These are phyloP conservation scores for Pythium rishiriense DNA, from an alignment of 352 stramenopile genomes.

Conservation along the genomic window DNA sequence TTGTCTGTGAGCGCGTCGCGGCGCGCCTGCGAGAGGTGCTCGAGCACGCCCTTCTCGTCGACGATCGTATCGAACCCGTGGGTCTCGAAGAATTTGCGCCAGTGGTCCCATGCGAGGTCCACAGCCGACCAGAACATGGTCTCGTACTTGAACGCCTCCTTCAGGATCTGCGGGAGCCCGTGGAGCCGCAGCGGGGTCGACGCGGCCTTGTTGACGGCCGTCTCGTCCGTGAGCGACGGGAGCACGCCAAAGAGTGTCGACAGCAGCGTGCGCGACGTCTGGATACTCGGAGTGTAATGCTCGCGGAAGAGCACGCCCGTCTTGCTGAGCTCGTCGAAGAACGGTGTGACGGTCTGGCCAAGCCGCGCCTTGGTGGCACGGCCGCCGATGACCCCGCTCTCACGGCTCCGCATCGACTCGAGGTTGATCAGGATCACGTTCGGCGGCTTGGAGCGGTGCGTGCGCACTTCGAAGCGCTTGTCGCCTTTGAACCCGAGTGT, in stretches of 20 bases:
- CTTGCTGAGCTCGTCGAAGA: constrained; percentile 12
- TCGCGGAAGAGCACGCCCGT: constrained; percentile 12
- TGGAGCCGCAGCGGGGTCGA: neutral
- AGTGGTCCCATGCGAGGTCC: constrained; percentile 20
- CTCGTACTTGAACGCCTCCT: constrained; percentile 9
- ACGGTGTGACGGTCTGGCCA: constrained; percentile 18
- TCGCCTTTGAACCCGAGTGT: constrained; percentile 17
- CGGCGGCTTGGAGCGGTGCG: neutral
- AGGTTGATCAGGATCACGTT: constrained; percentile 22
- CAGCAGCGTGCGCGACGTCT: constrained; percentile 20
- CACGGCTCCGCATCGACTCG: constrained; percentile 18
- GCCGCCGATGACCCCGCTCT: constrained; percentile 18
- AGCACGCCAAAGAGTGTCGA: constrained; percentile 14
- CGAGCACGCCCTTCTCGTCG: constrained; percentile 3
- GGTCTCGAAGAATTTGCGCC: constrained; percentile 5
- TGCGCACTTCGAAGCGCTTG: constrained; percentile 12
- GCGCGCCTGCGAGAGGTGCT: neutral
- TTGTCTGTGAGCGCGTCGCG: constrained; percentile 4
- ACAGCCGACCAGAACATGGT: constrained; percentile 17
- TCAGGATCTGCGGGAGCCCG: constrained; percentile 18
- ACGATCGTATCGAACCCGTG: constrained; percentile 19
- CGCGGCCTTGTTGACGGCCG: neutral
- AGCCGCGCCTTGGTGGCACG: constrained; percentile 1
- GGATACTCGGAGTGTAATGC: constrained; percentile 21
- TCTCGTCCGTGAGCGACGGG: constrained; percentile 2